Evolutionary conservation across 768 basidiomycete genomes (phyloP).

Genomic region (Serendipita sp.): DNA sequence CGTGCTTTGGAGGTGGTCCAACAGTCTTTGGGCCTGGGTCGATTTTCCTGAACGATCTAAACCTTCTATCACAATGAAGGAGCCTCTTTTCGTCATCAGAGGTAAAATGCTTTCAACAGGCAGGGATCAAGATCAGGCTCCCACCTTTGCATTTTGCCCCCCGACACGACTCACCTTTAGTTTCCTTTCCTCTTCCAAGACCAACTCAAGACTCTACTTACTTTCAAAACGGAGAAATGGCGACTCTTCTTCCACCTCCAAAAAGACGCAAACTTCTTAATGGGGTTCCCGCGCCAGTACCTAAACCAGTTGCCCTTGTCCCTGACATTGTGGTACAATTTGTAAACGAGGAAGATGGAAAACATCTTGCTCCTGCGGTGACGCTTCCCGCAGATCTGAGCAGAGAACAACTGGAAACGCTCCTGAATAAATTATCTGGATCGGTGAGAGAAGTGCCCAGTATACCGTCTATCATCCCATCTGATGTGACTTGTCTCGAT

Average conservation of each 20-base stretch:
- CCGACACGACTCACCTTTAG: neutral
- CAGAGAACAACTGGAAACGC: constrained; percentile 64
- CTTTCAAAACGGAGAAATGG: constrained; percentile 36
- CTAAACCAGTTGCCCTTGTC: constrained; percentile 23
- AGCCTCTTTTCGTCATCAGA: constrained; percentile 34
- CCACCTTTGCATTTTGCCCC: too few relatives aligned
- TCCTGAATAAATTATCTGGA: constrained; percentile 76
- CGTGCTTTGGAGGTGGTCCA: constrained; percentile 31
- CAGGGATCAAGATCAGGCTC: neutral
- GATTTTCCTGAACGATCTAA: constrained; percentile 93
- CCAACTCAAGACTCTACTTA: neutral
- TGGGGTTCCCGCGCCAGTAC: constrained; percentile 49
- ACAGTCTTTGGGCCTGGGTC: constrained; percentile 60
- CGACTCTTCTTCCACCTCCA: constrained; percentile 72
- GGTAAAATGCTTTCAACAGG: neutral
- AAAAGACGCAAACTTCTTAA: constrained; percentile 77
- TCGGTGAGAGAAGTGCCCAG: constrained; percentile 37
- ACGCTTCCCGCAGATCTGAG: constrained; percentile 78
- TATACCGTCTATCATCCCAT: neutral
- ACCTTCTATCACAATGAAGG: constrained; percentile 89
- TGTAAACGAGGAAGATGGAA: constrained; percentile 74
- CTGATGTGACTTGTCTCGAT: neutral
- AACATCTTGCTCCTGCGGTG: constrained; percentile 69
- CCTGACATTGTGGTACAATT: constrained; percentile 83
- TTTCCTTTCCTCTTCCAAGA: neutral